Evolutionary conservation across 441 rosid species (phyloP).

Genomic region (Brassica balearica): DNA sequence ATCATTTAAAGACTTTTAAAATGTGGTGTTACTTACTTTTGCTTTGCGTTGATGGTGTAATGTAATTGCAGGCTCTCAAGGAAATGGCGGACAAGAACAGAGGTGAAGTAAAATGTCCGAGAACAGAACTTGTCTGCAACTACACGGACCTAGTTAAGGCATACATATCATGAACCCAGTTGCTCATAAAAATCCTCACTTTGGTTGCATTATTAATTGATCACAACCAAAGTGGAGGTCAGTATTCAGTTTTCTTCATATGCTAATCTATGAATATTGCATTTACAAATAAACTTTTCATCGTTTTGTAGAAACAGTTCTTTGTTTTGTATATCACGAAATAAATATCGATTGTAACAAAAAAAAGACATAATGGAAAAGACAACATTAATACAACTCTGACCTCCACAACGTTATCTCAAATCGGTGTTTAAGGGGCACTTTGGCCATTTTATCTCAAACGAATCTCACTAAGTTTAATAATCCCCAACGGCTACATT

Average conservation of each 20-base stretch:
- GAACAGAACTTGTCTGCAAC: slow-evolving; percentile 67
- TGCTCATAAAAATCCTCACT: slow-evolving; percentile 22
- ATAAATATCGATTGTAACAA: no score
- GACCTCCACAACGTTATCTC: no score
- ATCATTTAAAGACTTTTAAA: no score
- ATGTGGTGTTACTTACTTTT: no score
- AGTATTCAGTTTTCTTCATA: slow-evolving; percentile 29
- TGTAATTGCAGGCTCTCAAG: slow-evolving; percentile 71
- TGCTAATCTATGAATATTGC: slow-evolving; percentile 34
- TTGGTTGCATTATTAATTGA: slow-evolving; percentile 19
- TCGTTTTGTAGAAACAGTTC: slow-evolving; percentile 34
- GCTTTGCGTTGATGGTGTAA: slow-evolving; percentile 8
- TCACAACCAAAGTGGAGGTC: slow-evolving; percentile 21
- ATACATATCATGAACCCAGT: slow-evolving; percentile 62
- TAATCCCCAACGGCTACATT: not conserved
- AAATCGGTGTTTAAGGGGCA: not conserved
- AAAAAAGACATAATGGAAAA: no score
- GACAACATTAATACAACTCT: no score
- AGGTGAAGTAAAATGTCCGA: slow-evolving; percentile 81
- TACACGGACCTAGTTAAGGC: slow-evolving; percentile 83
- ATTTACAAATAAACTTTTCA: slow-evolving; percentile 21
- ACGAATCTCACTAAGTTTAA: no score
- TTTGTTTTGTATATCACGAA: slow-evolving; percentile 35
- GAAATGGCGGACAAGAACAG: slow-evolving; percentile 85
- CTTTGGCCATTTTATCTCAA: not conserved